Percentiles rank a stretch among this genome's conserved stretches.
Conservation (phyloP, 2,329 filamentous ascomycete species). For the Fusarium coicis region DNA sequence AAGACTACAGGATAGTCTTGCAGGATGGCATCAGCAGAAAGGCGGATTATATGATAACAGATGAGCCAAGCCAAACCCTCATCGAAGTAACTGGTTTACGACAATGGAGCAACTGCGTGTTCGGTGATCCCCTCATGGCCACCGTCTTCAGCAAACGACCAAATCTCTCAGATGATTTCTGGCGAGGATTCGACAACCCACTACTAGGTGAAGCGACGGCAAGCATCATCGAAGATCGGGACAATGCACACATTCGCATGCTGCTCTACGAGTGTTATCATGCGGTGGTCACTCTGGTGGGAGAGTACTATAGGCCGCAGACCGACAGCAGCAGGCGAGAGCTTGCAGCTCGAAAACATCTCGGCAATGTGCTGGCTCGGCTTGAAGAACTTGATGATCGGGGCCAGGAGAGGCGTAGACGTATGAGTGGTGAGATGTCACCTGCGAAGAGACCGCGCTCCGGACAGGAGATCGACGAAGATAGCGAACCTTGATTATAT, state of each 20-base stretch:
- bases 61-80: neutral
- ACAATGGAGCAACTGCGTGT: constrained; percentile 68
- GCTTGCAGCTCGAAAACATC: constrained; percentile 62
- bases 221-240: constrained; percentile 55
- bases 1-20: constrained; percentile 2
- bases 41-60: neutral
- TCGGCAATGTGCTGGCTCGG: constrained; percentile 59
- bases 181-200: constrained; percentile 57
- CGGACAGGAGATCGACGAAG: constrained; percentile 33
- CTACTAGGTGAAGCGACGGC: constrained; percentile 16
- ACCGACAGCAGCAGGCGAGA: constrained; percentile 61
- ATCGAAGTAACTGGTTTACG: constrained; percentile 61
- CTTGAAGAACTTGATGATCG: constrained; percentile 56
- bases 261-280: constrained; percentile 70
- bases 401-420: constrained; percentile 44
- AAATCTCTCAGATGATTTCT: constrained; percentile 56
- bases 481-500: constrained; percentile 18
- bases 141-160: constrained; percentile 59
- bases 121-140: constrained; percentile 69
- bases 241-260: constrained; percentile 58
- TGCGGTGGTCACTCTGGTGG: constrained; percentile 62
- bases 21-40: constrained; percentile 4
- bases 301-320: constrained; percentile 65
- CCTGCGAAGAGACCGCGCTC: constrained; percentile 58
- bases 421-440: constrained; percentile 55